Conservation (phyloP, 1,284 basidiomycete species). For the Volvariella volvacea region DNA sequence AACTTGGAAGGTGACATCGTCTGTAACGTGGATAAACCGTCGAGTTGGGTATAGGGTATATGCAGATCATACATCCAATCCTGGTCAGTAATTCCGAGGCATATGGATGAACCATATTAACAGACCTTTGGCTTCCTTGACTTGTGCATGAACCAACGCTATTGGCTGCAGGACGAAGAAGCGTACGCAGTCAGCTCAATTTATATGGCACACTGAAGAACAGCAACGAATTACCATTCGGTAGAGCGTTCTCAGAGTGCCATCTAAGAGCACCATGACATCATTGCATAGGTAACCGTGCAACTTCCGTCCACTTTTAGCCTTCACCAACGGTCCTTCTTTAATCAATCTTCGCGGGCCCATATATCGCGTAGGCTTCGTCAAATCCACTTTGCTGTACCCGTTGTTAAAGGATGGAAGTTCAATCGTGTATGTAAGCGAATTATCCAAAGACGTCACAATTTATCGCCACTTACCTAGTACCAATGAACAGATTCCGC, state of each 20-base stretch:
- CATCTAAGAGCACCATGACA: conserved; percentile 74
- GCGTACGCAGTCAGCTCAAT: neutral
- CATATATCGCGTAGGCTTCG: conserved; percentile 78
- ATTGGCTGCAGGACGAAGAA: conserved; percentile 42
- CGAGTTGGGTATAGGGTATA: too few relatives aligned
- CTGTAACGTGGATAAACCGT: conserved; percentile 23
- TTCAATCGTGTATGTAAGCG: neutral
- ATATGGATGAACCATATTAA: neutral
- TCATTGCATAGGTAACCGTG: conserved; percentile 77
- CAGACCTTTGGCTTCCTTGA: conserved; percentile 46
- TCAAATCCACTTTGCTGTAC: conserved; percentile 69
- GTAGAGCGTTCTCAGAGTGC: conserved; percentile 61
- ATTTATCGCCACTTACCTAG: conserved; percentile 50
- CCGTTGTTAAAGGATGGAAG: too few relatives aligned
- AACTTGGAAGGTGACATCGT: conserved; percentile 62
- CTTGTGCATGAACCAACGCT: conserved; percentile 58
- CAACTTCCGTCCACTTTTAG: conserved; percentile 79
- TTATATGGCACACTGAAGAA: neutral
- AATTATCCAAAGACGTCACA: too few relatives aligned
- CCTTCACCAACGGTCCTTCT: conserved; percentile 75
- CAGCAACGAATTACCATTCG: conserved; percentile 57
- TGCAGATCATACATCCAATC: too few relatives aligned
- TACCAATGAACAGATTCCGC: conserved; percentile 79
- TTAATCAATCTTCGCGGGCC: conserved; percentile 72
- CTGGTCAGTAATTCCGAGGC: neutral